Percentiles rank a stretch among this genome's conserved stretches.
These are phyloP conservation scores for Chaetomiaceae sp. DNA, from an alignment of 2,329 filamentous ascomycete genomes.

Conservation along the genomic window DNA sequence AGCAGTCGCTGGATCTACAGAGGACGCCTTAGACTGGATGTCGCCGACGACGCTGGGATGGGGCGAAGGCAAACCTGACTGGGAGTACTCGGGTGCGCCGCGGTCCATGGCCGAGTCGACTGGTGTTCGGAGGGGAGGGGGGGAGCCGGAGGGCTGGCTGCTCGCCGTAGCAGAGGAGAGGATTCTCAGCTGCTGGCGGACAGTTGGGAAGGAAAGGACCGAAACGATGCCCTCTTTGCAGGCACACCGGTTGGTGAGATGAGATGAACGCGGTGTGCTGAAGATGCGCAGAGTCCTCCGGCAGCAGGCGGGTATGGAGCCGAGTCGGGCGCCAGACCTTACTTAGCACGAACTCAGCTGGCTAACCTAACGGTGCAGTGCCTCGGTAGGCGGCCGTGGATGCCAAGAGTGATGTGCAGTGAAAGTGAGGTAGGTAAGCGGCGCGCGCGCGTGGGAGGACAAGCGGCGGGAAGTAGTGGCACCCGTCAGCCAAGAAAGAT, in stretches of 20 bases:
- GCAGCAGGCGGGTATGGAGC: no score
- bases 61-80: slow-evolving; percentile 79
- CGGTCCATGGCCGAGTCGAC: slow-evolving; percentile 39
- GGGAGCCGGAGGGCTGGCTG: no score
- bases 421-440: background rate
- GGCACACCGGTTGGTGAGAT: no score
- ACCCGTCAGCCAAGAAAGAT: background rate
- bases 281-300: no score
- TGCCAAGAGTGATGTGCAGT: background rate
- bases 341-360: no score
- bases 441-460: no score
- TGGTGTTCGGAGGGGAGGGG: background rate
- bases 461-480: background rate
- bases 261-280: no score
- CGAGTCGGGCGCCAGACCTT: no score
- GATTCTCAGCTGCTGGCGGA: no score
- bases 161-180: background rate
- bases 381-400: background rate
- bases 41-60: slow-evolving; percentile 60
- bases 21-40: slow-evolving; percentile 76
- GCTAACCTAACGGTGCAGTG: background rate
- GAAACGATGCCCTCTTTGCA: no score
- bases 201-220: no score
- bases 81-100: slow-evolving; percentile 68
- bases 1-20: slow-evolving; percentile 89